Evolutionary conservation across 2,329 filamentous ascomycete species (phyloP), one percentile per base, ranked within the genome.

Genomic region (Ophiostoma sp.): DNA sequence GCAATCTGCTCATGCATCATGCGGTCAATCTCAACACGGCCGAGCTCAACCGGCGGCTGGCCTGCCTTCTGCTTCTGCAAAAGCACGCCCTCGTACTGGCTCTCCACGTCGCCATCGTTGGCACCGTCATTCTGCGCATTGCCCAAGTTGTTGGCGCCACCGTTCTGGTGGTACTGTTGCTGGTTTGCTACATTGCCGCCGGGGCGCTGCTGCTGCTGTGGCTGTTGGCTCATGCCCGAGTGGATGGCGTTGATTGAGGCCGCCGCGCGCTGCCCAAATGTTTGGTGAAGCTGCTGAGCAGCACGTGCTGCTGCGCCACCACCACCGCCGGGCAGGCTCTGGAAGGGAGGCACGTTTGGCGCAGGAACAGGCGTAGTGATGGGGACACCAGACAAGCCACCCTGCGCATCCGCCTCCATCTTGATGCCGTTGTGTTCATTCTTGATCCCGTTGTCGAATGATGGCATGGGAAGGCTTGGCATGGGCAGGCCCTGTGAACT

Each of bases 121-220:
- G 78, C 81, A 66, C 93, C 94, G 75, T 98, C 94, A 14, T 89
- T 89, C 77, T 97, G 91, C 38, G 87, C 79, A 40, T 76, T 55
- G 49, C 42, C 67, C 40, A 5, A 44, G 52, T 47, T 72, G 70
- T 49, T 72, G 72, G 36, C 73, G 72, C n/a, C 7, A n/a, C 38
- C 38, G 60, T 40, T 72, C 69, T 68, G 70, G 11, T 67, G 65
- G 14, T 70, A 70, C 12, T 70, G 70, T 47, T 73, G 71, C 65
- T 69, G 69, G 55, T 70, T 27, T 27, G 27, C 27, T 27, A 27
- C 2, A 27, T 27, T 27, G 27, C 27, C 27, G 27, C 27, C 27
- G 27, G 27, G 73, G 60, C 72, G 72, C 49, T 68, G 66, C 63
- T 69, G 68, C 63, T 70, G 70, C 62, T 69, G 69, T 55, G 69